Conservation (phyloP, 805 yeast species). For the Yamadazyma philogaea region DNA sequence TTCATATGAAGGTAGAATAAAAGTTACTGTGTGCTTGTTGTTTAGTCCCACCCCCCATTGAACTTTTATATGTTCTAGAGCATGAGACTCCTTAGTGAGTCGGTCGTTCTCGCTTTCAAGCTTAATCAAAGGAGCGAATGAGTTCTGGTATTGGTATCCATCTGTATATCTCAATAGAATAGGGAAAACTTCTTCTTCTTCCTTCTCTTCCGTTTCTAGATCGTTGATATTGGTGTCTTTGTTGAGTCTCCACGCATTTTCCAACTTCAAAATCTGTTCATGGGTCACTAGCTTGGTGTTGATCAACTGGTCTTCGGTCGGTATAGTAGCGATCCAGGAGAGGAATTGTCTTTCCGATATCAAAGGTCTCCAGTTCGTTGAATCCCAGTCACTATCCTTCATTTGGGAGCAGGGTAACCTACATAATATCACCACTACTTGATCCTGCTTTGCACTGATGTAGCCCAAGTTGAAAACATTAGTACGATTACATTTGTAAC, state of each 20-base stretch:
- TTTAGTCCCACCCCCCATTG: slow-evolving; percentile 71
- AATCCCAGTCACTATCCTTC: slow-evolving; percentile 80
- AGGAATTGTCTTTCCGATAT: slow-evolving; percentile 76
- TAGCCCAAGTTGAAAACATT: slow-evolving; percentile 82
- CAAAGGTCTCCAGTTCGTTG: slow-evolving; percentile 80
- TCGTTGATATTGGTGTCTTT: slow-evolving; percentile 71
- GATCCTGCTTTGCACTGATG: slow-evolving; percentile 81
- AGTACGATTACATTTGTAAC: slow-evolving; percentile 83
- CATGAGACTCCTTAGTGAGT: slow-evolving; percentile 70
- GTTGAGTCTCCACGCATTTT: slow-evolving; percentile 77
- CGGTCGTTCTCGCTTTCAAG: slow-evolving; percentile 80
- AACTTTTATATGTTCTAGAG: slow-evolving; percentile 67
- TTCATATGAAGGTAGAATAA: slow-evolving; percentile 66
- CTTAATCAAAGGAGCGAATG: slow-evolving; percentile 80
- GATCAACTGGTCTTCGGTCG: slow-evolving; percentile 61
- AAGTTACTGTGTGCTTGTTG: slow-evolving; percentile 64
- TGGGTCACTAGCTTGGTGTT: slow-evolving; percentile 46
- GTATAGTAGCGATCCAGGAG: slow-evolving; percentile 76
- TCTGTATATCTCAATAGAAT: slow-evolving; percentile 74
- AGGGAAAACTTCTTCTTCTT: slow-evolving; percentile 65
- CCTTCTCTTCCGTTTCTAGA: slow-evolving; percentile 39
- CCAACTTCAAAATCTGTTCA: slow-evolving; percentile 67
- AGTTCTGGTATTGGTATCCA: slow-evolving; percentile 79
- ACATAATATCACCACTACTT: slow-evolving; percentile 83
- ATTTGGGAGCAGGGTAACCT: slow-evolving; percentile 83